phyloP scores from a whole-genome alignment of 2,329 filamentous ascomycete genomes.

The Colletotrichum sp. region DNA sequence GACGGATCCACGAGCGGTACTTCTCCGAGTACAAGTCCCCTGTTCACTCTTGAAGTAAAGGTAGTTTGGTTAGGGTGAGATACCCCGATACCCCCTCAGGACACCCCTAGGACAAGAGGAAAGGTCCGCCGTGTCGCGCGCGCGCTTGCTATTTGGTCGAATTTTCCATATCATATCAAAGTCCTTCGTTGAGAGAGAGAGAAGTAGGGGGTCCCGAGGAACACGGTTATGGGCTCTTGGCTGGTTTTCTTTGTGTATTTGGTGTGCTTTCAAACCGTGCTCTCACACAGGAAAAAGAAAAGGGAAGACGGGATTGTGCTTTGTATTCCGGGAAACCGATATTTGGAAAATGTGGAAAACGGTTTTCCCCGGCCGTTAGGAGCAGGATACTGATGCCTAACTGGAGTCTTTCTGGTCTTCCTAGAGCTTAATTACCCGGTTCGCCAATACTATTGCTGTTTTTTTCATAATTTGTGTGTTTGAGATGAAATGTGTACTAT shows the following conservation, averaged over 20 bases:
- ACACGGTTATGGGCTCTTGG: slow-evolving; percentile 2
- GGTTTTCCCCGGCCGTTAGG: background rate
- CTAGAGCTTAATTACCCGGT: slow-evolving; percentile 9
- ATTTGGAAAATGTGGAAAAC: background rate
- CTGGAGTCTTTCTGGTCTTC: slow-evolving; percentile 5
- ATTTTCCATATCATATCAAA: background rate
- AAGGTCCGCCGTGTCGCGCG: background rate
- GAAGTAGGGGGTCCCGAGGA: background rate
- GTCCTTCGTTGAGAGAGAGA: background rate
- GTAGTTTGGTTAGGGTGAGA: slow-evolving; percentile 3
- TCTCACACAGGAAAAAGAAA: background rate
- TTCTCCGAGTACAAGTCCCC: slow-evolving; percentile 19
- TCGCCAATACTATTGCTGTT: background rate
- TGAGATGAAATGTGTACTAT: background rate
- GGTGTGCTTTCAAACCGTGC: background rate
- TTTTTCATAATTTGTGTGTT: background rate
- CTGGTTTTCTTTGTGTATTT: background rate
- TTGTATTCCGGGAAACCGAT: background rate
- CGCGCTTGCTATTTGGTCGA: background rate
- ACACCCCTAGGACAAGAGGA: background rate
- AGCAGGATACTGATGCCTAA: background rate
- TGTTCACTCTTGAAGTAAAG: slow-evolving; percentile 6
- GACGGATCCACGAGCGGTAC: slow-evolving; percentile 19
- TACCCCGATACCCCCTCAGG: slow-evolving; percentile 10
- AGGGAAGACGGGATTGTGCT: background rate